phyloP scores from a whole-genome alignment of 1,284 basidiomycete species.

The Naganishia cerealis region DNA sequence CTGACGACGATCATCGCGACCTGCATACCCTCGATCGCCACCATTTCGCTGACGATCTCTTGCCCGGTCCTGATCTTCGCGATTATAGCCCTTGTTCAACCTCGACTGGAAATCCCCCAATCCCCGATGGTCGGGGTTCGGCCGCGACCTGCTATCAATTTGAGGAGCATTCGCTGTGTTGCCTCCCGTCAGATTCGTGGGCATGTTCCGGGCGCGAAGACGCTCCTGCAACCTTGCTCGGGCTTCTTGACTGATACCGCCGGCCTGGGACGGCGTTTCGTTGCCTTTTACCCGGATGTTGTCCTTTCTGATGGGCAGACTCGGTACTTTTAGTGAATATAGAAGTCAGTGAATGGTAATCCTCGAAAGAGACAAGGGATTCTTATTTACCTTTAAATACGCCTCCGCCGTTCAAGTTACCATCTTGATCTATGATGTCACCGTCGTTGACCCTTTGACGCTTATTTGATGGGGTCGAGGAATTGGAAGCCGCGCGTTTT shows the following conservation, averaged over 20 bases:
- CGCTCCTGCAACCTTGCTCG: slow-evolving; percentile 72
- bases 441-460: slow-evolving; percentile 60
- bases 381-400: slow-evolving; percentile 74
- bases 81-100: slow-evolving; percentile 44
- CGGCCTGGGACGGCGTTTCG: slow-evolving; percentile 90
- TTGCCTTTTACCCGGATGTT: slow-evolving; percentile 72
- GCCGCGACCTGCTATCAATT: slow-evolving; percentile 20
- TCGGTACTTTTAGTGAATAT: slow-evolving; percentile 63
- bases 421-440: slow-evolving; percentile 34
- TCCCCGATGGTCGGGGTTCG: slow-evolving; percentile 36
- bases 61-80: slow-evolving; percentile 37
- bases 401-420: slow-evolving; percentile 50
- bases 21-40: slow-evolving; percentile 30
- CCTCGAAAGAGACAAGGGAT: neutral
- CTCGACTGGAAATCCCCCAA: slow-evolving; percentile 53
- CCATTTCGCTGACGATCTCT: slow-evolving; percentile 40
- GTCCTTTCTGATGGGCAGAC: slow-evolving; percentile 60
- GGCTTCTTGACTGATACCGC: slow-evolving; percentile 76
- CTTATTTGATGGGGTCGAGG: slow-evolving; percentile 57
- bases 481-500: slow-evolving; percentile 63
- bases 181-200: slow-evolving; percentile 33
- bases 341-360: neutral
- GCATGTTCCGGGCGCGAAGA: slow-evolving; percentile 65
- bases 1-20: slow-evolving; percentile 29
- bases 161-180: slow-evolving; percentile 18